A percentile compares a stretch with the other conserved stretches of the same genome.
Evolutionary conservation across 345 rosid species (phyloP).

Genomic region (Euphorbia peplus): DNA sequence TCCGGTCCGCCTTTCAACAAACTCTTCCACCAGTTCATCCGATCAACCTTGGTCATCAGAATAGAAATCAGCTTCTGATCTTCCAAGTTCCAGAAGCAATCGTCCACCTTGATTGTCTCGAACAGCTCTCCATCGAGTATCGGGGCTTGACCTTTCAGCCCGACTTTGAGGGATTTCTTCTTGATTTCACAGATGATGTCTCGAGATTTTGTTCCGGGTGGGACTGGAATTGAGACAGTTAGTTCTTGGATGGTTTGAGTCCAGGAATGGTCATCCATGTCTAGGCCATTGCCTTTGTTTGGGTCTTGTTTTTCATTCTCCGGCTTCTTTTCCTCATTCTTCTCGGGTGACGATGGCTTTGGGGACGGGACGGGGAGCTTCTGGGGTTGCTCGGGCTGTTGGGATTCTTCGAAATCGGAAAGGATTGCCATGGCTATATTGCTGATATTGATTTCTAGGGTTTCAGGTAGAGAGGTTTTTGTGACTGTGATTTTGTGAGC

Average conservation of each 20-base stretch:
- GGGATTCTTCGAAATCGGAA: constrained; percentile 15
- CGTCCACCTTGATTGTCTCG: constrained; percentile 16
- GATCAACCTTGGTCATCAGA: constrained; percentile 24
- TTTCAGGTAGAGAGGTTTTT: neutral
- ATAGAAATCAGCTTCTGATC: constrained; percentile 26
- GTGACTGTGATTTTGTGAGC: neutral
- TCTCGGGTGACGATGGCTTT: neutral
- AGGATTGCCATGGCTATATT: constrained; percentile 26
- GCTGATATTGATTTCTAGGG: neutral
- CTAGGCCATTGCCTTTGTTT: constrained; percentile 31
- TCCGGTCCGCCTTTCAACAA: constrained; percentile 30
- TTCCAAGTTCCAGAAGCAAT: constrained; percentile 25
- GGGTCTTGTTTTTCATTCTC: constrained; percentile 16
- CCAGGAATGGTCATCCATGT: constrained; percentile 33
- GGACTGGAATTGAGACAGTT: constrained; percentile 22
- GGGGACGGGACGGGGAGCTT: constrained; percentile 1
- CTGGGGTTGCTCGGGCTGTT: constrained; percentile 11
- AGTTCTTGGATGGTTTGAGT: constrained; percentile 32
- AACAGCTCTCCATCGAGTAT: constrained; percentile 29
- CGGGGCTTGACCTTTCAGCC: constrained; percentile 20
- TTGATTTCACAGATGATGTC: constrained; percentile 24
- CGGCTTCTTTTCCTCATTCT: constrained; percentile 1
- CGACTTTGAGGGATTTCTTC: constrained; percentile 26
- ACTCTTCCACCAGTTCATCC: constrained; percentile 31
- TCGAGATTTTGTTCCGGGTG: constrained; percentile 24